phyloP scores from a whole-genome alignment of 2,329 filamentous ascomycete genomes.

The Aspergillus phoenicis region DNA sequence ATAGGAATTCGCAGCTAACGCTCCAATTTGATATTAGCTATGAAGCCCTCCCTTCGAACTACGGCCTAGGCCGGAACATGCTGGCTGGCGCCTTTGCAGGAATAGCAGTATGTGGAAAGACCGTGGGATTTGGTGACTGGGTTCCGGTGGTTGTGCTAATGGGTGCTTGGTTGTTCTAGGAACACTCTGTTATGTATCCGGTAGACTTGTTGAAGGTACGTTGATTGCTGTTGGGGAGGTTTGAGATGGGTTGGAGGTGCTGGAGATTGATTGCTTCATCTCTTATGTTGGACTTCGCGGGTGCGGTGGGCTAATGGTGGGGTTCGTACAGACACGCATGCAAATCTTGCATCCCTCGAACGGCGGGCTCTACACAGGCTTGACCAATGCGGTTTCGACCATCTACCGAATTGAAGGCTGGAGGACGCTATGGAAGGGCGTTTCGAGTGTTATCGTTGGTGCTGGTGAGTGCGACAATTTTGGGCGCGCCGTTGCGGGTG shows the following conservation, averaged over 20 bases:
- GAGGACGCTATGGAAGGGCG: constrained; percentile 89
- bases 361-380: constrained; percentile 80
- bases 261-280: not conserved
- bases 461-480: constrained; percentile 65
- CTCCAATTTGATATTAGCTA: constrained; percentile 59
- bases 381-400: constrained; percentile 88
- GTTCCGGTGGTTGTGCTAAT: constrained; percentile 16
- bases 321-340: constrained; percentile 78
- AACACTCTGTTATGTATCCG: constrained; percentile 99
- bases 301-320: constrained; percentile 10
- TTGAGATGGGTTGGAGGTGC: not conserved
- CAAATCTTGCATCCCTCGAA: constrained; percentile 87
- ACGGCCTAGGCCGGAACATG: constrained; percentile 94
- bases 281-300: not conserved
- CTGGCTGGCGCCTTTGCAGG: constrained; percentile 93
- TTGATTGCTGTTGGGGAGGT: constrained; percentile 10
- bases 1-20: constrained; percentile 23
- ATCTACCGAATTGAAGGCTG: constrained; percentile 90
- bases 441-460: constrained; percentile 94
- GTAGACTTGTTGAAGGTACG: constrained; percentile 95
- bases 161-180: constrained; percentile 55
- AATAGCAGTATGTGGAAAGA: constrained; percentile 70
- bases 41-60: constrained; percentile 91
- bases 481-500: not conserved
- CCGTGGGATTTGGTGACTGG: constrained; percentile 4